phyloP scores from a whole-genome alignment of 1,284 basidiomycete species.

The Inonotus hispidus region DNA sequence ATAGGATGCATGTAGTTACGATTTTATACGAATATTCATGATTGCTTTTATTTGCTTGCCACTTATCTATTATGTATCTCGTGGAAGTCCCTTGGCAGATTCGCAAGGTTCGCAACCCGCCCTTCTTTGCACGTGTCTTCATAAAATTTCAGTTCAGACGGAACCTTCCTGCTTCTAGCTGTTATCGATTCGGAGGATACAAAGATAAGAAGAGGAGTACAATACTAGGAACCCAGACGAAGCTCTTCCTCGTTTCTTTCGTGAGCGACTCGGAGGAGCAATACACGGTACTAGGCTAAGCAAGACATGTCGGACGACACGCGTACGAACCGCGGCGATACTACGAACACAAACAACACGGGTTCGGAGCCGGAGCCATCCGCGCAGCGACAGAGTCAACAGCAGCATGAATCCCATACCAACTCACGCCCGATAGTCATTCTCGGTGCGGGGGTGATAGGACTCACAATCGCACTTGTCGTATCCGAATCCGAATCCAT shows the following conservation, averaged over 20 bases:
- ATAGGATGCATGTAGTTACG: background rate
- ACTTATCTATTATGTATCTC: background rate
- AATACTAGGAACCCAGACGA: background rate
- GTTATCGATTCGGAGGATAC: background rate
- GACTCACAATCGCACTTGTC: slow-evolving; percentile 40
- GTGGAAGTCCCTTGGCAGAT: background rate
- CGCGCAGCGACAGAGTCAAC: too few relatives aligned
- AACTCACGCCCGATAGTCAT: slow-evolving; percentile 34
- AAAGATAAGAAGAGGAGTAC: background rate
- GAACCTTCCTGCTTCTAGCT: too few relatives aligned
- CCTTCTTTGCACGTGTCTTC: slow-evolving; percentile 1
- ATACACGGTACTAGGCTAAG: too few relatives aligned
- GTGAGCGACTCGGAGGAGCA: too few relatives aligned
- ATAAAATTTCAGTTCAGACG: background rate
- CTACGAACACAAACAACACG: background rate
- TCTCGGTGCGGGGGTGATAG: slow-evolving; percentile 50
- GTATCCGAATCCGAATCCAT: slow-evolving; percentile 21
- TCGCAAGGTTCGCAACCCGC: too few relatives aligned
- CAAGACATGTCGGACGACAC: slow-evolving; percentile 7
- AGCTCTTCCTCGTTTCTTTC: background rate
- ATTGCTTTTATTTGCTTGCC: background rate
- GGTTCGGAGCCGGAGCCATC: background rate
- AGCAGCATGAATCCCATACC: background rate
- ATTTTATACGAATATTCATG: background rate
- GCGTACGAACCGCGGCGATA: background rate